Evolutionary conservation across 306 rosid species (phyloP).

Genomic region (Pyrus betulifolia): DNA sequence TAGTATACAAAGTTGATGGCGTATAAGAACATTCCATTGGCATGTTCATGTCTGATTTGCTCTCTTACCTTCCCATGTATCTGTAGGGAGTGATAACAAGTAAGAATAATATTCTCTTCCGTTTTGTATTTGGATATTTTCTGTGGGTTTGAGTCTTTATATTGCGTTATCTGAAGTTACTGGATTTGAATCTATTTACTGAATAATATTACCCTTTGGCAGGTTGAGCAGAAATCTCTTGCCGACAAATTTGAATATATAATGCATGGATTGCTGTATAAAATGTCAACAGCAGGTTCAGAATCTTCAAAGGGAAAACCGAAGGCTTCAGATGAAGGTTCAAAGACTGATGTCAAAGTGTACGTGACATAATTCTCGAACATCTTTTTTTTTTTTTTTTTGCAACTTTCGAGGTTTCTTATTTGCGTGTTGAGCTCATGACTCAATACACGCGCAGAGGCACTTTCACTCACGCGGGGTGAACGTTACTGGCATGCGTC

Average conservation of each 20-base stretch:
- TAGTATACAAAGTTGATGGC: background rate
- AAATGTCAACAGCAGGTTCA: conserved; percentile 16
- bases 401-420: conserved; percentile 2
- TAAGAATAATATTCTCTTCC: background rate
- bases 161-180: background rate
- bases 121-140: background rate
- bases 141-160: background rate
- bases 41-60: background rate
- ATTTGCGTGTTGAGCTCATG: background rate
- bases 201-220: conserved; percentile 18
- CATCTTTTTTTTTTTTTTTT: background rate
- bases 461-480: background rate
- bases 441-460: background rate
- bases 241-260: conserved; percentile 87
- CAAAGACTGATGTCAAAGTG: conserved; percentile 34
- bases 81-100: background rate
- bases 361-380: conserved; percentile 20
- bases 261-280: conserved; percentile 77
- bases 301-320: background rate
- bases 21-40: background rate
- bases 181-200: conserved; percentile 1
- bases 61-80: background rate
- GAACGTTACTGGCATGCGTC: background rate
- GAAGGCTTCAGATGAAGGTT: conserved; percentile 22
- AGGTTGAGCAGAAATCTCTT: conserved; percentile 66